Percentiles rank a stretch among this genome's conserved stretches.
Conservation (phyloP, 1,139 yeast genomes). For the Tardiomyces blankii region DNA sequence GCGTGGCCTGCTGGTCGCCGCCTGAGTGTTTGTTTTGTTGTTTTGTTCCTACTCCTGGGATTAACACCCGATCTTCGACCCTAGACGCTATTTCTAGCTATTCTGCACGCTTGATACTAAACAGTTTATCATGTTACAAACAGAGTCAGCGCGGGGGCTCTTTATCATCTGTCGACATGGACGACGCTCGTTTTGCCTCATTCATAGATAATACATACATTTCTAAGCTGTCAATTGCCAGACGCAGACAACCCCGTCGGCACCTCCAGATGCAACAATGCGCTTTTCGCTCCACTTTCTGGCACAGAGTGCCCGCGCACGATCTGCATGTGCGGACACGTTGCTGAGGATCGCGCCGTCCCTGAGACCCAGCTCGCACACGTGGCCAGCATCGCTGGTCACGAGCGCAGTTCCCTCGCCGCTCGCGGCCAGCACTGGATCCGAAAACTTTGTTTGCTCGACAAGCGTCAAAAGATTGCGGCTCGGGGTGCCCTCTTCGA, state of each 20-base stretch:
- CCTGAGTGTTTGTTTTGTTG: too few relatives aligned
- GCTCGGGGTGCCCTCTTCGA: constrained; percentile 33
- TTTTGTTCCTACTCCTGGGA: too few relatives aligned
- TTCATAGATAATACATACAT: too few relatives aligned
- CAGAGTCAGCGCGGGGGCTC: too few relatives aligned
- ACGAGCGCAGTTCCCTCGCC: constrained; percentile 16
- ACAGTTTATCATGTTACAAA: too few relatives aligned
- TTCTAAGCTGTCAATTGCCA: not conserved
- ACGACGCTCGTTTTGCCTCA: too few relatives aligned
- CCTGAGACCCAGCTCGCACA: constrained; percentile 29
- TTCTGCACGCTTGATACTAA: too few relatives aligned
- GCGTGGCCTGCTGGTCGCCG: too few relatives aligned
- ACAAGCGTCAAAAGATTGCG: constrained; percentile 49
- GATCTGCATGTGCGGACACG: not conserved
- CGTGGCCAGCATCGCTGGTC: constrained; percentile 57
- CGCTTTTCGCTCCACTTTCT: not conserved
- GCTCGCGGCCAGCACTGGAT: constrained; percentile 23
- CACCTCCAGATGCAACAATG: not conserved
- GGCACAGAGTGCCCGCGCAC: not conserved
- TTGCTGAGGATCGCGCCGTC: constrained; percentile 3
- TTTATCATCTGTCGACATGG: too few relatives aligned
- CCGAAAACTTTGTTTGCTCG: constrained; percentile 64
- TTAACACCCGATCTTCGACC: too few relatives aligned
- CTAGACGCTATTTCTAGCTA: too few relatives aligned
- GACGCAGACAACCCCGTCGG: not conserved